phyloP scores from a whole-genome alignment of 2,329 filamentous ascomycete species.

The Colletotrichum truncatum region DNA sequence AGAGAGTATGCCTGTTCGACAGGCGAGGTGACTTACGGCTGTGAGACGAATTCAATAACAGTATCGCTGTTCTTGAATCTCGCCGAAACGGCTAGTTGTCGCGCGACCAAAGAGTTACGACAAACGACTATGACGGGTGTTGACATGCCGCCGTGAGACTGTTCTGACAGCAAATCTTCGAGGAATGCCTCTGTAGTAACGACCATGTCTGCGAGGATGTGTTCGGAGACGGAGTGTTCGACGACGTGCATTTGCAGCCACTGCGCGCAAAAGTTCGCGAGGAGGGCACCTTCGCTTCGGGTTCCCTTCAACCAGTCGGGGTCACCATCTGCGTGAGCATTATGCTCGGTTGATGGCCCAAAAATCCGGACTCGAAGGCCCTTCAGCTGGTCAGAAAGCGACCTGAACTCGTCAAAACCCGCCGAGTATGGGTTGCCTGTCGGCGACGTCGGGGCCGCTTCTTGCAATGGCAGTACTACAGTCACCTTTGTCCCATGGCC shows the following conservation, averaged over 20 bases:
- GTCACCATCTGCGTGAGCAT: neutral
- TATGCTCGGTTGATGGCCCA: slow-evolving; percentile 26
- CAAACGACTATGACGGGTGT: slow-evolving; percentile 41
- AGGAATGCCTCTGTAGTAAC: slow-evolving; percentile 32
- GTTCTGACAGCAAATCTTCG: neutral
- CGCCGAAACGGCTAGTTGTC: slow-evolving; percentile 32
- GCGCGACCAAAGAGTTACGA: slow-evolving; percentile 39
- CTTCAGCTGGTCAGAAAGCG: slow-evolving; percentile 37
- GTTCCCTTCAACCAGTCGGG: neutral
- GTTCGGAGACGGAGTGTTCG: slow-evolving; percentile 3
- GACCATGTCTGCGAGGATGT: slow-evolving; percentile 36
- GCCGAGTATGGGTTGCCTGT: neutral
- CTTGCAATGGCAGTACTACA: slow-evolving; percentile 41
- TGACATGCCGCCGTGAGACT: neutral
- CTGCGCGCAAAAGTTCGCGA: slow-evolving; percentile 39
- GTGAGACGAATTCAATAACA: slow-evolving; percentile 47
- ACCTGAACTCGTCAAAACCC: slow-evolving; percentile 39
- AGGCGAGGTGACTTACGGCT: slow-evolving; percentile 40
- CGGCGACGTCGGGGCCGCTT: neutral
- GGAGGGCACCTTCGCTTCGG: slow-evolving; percentile 28
- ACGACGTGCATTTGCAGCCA: slow-evolving; percentile 44
- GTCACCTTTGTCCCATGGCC: slow-evolving; percentile 46
- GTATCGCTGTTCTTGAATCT: slow-evolving; percentile 30
- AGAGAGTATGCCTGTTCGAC: accelerated
- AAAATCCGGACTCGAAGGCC: slow-evolving; percentile 41